Percentiles rank a stretch among this genome's conserved stretches.
These are phyloP conservation scores for Immersiporthe knoxdaviesiana DNA, from an alignment of 2,329 filamentous ascomycete genomes.

Conservation along the genomic window DNA sequence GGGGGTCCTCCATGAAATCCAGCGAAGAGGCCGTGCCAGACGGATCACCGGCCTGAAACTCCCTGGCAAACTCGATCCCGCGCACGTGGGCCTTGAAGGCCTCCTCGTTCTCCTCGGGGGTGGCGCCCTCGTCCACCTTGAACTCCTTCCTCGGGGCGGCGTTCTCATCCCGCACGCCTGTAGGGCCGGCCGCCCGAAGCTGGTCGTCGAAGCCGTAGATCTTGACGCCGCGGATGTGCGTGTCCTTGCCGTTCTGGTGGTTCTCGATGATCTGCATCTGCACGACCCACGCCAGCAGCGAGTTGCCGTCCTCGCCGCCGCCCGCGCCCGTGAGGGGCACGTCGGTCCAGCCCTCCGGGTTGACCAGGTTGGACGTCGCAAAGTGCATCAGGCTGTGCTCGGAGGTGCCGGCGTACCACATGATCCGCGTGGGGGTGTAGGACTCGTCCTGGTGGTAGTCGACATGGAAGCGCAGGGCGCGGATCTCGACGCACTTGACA, in stretches of 20 bases:
- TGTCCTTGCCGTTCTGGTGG: constrained; percentile 98
- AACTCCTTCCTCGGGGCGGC: constrained; percentile 36
- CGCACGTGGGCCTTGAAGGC: constrained; percentile 39
- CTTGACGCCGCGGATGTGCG: constrained; percentile 92
- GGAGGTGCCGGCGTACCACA: constrained; percentile 86
- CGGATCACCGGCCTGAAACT: constrained; percentile 10
- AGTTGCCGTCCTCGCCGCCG: constrained; percentile 68
- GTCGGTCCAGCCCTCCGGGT: constrained; percentile 88
- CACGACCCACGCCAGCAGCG: constrained; percentile 84
- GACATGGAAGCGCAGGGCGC: constrained; percentile 79
- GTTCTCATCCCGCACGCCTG: constrained; percentile 36
- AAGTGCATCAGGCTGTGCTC: constrained; percentile 92
- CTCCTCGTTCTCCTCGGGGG: constrained; percentile 40
- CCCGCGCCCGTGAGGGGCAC: constrained; percentile 64
- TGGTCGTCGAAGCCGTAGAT: constrained; percentile 69
- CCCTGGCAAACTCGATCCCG: constrained; percentile 34
- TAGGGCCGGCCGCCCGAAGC: constrained; percentile 43
- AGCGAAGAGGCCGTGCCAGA: constrained; percentile 30
- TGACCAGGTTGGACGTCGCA: constrained; percentile 75
- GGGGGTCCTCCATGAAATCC: constrained; percentile 29
- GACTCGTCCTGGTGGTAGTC: constrained; percentile 94
- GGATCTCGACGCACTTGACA: constrained; percentile 79
- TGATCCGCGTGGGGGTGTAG: constrained; percentile 92
- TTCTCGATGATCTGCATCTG: constrained; percentile 93
- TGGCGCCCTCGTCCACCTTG: constrained; percentile 38